Conservation (phyloP, 768 basidiomycete genomes). For the Porphyrellus cyaneotinctus region DNA sequence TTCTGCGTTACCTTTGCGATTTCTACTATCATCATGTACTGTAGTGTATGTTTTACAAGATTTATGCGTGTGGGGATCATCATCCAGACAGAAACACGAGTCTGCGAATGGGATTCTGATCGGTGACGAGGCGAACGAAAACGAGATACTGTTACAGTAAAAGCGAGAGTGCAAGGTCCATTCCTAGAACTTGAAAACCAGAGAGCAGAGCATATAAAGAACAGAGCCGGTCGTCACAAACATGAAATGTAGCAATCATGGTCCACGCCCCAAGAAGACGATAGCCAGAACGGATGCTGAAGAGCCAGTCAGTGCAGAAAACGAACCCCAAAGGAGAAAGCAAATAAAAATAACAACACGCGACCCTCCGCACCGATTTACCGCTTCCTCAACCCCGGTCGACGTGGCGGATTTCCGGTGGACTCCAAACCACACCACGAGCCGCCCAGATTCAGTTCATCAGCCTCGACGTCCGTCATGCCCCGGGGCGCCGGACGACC, state of each 20-base stretch:
- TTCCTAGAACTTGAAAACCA: not conserved
- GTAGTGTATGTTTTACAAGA: not conserved
- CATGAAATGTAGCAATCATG: not conserved
- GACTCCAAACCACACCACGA: slow-evolving; percentile 6
- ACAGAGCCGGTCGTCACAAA: not conserved
- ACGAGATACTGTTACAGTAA: slow-evolving; percentile 1
- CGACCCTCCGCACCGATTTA: not conserved
- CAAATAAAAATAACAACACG: not conserved
- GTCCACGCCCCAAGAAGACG: slow-evolving; percentile 7
- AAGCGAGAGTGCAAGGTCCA: not conserved
- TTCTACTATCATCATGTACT: not conserved
- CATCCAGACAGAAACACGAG: not conserved
- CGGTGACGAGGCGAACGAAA: not conserved
- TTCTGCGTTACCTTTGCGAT: not conserved
- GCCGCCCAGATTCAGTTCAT: slow-evolving; percentile 31
- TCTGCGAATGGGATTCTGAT: not conserved
- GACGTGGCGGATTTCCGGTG: slow-evolving; percentile 6
- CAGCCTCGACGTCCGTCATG: slow-evolving; percentile 4
- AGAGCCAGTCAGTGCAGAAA: not conserved
- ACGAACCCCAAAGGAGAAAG: not conserved
- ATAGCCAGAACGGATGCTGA: not conserved
- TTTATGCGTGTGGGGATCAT: not conserved
- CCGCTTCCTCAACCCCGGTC: slow-evolving; percentile 7
- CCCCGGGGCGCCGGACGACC: slow-evolving; percentile 9
- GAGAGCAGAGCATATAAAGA: not conserved